Evolutionary conservation across 164 flowering plant species (phyloP).

Genomic region (Tinospora cordifolia): DNA sequence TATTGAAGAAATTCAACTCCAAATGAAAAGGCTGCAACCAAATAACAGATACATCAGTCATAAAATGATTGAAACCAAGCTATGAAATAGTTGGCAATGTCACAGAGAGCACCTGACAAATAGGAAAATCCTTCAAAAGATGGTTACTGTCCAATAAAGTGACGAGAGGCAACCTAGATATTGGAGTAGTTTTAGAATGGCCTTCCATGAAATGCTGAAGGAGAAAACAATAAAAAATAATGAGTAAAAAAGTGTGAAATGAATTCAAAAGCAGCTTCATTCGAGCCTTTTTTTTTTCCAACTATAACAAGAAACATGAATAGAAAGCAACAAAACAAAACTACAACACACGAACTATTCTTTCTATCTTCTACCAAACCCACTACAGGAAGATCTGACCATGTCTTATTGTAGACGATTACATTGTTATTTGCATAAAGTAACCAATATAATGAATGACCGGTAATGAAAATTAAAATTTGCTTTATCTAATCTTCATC

Average conservation of each 20-base stretch:
- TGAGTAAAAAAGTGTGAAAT: conserved; percentile 1
- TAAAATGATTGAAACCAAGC: neutral
- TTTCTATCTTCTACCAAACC: neutral
- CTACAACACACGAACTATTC: neutral
- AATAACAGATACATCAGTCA: conserved; percentile 12
- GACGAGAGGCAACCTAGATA: conserved; percentile 82
- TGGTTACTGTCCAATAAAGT: conserved; percentile 57
- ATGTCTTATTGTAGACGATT: neutral
- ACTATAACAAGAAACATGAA: no score
- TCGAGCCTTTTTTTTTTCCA: no score
- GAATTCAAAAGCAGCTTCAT: no score
- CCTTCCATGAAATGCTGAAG: conserved; percentile 96
- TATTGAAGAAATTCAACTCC: conserved; percentile 96
- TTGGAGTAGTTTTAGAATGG: conserved; percentile 86
- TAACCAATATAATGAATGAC: neutral
- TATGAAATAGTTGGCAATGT: neutral
- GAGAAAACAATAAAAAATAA: conserved; percentile 5
- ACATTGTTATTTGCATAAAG: neutral
- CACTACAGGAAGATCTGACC: neutral
- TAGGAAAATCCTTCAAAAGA: conserved; percentile 72
- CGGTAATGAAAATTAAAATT: no score
- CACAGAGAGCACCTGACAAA: conserved; percentile 58
- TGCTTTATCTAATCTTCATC: neutral
- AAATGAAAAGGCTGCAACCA: conserved; percentile 76
- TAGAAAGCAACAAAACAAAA: neutral